Conservation (phyloP, 169 alveolate species). For the Eimeria sp. region DNA sequence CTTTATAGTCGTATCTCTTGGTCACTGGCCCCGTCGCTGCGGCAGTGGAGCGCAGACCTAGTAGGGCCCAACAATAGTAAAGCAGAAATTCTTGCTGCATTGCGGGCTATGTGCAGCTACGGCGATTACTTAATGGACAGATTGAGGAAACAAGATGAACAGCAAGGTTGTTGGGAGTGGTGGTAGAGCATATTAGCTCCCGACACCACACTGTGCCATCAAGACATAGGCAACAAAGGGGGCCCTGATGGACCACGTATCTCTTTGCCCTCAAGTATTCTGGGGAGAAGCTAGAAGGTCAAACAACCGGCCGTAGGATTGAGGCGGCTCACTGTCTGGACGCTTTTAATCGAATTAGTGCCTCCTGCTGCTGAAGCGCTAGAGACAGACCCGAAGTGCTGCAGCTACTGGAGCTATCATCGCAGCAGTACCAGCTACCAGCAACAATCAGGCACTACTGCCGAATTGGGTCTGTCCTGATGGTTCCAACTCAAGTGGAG, state of each 20-base stretch:
- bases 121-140: background rate
- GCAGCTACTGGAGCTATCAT: background rate
- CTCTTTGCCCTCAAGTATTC: background rate
- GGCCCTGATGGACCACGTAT: constrained; percentile 27
- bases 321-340: too few species aligned
- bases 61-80: background rate
- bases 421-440: background rate
- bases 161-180: background rate
- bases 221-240: background rate
- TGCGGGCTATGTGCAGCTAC: background rate
- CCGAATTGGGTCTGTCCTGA: background rate
- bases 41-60: background rate
- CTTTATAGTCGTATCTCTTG: background rate
- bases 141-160: background rate
- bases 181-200: background rate
- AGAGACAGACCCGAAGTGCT: background rate
- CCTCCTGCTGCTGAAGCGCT: background rate
- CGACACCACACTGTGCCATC: background rate
- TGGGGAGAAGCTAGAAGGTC: background rate
- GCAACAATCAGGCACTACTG: background rate
- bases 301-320: background rate
- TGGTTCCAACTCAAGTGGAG: background rate
- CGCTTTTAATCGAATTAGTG: background rate
- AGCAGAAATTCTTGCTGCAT: background rate
- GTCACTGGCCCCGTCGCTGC: background rate